A percentile compares a stretch with the other conserved stretches of the same genome.
phyloP scores from a whole-genome alignment of 768 basidiomycete genomes.

The Suillus plorans region DNA sequence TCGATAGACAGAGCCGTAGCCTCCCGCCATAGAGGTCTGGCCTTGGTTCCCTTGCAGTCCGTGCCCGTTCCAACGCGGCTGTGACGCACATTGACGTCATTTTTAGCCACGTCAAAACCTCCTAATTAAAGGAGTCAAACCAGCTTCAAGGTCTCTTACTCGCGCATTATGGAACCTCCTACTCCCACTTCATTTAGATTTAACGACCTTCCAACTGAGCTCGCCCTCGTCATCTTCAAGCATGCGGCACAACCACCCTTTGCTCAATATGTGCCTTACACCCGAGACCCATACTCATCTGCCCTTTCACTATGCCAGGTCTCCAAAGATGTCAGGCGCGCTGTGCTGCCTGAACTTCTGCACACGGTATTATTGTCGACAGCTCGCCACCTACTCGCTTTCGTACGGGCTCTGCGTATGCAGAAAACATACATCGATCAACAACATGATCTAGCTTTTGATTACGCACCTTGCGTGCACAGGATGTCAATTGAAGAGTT shows the following conservation, averaged over 20 bases:
- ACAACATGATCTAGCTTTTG: constrained; percentile 26
- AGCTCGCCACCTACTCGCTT: constrained; percentile 6
- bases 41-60: too few species aligned
- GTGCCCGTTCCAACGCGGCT: too few species aligned
- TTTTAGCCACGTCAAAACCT: too few species aligned
- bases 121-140: background rate
- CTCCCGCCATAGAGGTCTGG: too few species aligned
- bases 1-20: too few species aligned
- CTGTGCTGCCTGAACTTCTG: constrained; percentile 37
- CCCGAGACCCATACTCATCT: constrained; percentile 17
- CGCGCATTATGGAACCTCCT: background rate
- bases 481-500: constrained; percentile 34
- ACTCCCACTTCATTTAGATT: constrained; percentile 17
- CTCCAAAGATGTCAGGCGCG: constrained; percentile 31
- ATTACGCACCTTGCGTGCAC: constrained; percentile 33
- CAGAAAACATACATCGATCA: constrained; percentile 18
- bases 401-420: constrained; percentile 32
- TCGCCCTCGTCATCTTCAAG: constrained; percentile 34
- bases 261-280: background rate
- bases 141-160: background rate
- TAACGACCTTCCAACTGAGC: constrained; percentile 33
- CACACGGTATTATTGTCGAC: background rate
- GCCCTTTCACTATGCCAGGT: constrained; percentile 35
- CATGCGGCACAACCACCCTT: constrained; percentile 29
- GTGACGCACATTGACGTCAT: too few species aligned